phyloP scores from a whole-genome alignment of 352 stramenopile species.

The Globisporangium camurandrum region DNA sequence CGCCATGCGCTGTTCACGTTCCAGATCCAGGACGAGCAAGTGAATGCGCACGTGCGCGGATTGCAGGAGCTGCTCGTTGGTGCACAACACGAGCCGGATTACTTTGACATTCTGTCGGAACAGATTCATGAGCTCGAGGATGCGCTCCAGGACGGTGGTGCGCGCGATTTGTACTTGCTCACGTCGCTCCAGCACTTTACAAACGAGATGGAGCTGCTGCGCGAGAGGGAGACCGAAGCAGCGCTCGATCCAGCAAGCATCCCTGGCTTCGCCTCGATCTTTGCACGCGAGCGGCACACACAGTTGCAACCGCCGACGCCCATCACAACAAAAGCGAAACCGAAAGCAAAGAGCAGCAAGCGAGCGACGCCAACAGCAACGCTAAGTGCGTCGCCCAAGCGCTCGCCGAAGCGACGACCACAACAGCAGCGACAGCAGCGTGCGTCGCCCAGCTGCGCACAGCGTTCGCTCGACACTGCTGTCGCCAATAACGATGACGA shows the following conservation, averaged over 20 bases:
- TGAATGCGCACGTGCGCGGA: conserved; percentile 29
- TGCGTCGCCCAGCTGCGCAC: not conserved
- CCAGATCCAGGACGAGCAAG: conserved; percentile 35
- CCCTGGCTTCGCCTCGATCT: conserved; percentile 20
- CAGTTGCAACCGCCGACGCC: not conserved
- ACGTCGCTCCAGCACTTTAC: conserved; percentile 51
- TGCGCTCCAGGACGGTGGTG: conserved; percentile 40
- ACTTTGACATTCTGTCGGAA: conserved; percentile 36
- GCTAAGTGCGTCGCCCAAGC: not conserved
- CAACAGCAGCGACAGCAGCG: not conserved
- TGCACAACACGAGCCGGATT: conserved; percentile 33
- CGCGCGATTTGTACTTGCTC: conserved; percentile 40
- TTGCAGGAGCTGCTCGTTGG: conserved; percentile 42
- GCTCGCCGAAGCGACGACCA: not conserved
- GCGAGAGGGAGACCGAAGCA: conserved; percentile 34
- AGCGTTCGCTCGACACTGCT: too few species aligned
- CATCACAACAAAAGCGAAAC: not conserved
- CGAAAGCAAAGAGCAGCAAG: not conserved
- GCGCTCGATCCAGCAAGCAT: conserved; percentile 16
- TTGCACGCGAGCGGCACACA: conserved; percentile 6
- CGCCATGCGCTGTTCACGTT: conserved; percentile 63
- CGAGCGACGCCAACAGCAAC: not conserved
- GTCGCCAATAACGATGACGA: conserved; percentile 6
- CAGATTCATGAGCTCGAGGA: conserved; percentile 17
- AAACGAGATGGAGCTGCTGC: conserved; percentile 54